phyloP scores from a whole-genome alignment of 2,329 filamentous ascomycete genomes.

The Leptographium lundbergii region DNA sequence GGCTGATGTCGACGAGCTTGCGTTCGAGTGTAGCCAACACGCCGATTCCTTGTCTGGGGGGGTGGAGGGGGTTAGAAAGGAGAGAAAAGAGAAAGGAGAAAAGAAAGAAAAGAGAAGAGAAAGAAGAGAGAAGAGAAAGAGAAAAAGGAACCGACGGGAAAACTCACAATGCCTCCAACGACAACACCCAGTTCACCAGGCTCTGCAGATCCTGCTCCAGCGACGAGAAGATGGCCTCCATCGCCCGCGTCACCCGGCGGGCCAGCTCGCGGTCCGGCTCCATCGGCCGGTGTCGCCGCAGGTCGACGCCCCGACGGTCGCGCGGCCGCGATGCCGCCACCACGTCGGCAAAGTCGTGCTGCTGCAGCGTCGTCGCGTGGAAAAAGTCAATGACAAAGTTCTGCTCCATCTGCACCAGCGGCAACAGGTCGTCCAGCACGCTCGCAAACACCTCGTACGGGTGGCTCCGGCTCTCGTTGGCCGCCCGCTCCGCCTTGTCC shows the following conservation, averaged over 20 bases:
- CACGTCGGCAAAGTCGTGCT: constrained; percentile 70
- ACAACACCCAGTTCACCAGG: constrained; percentile 73
- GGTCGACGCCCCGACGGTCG: constrained; percentile 56
- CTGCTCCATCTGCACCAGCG: constrained; percentile 81
- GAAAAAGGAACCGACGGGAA: no score
- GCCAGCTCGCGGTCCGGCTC: constrained; percentile 82
- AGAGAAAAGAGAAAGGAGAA: no score
- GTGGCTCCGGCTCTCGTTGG: constrained; percentile 51
- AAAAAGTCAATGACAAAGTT: constrained; percentile 98
- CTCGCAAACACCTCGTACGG: constrained; percentile 73
- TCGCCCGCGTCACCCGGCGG: constrained; percentile 70
- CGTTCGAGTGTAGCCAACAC: constrained; percentile 71
- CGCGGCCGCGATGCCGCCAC: constrained; percentile 54
- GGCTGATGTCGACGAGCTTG: constrained; percentile 65
- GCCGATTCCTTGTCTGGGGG: constrained; percentile 61
- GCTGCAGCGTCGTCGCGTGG: constrained; percentile 77
- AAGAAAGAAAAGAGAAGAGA: no score
- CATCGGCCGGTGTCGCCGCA: constrained; percentile 63
- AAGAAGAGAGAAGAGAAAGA: no score
- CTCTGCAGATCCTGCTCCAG: constrained; percentile 66
- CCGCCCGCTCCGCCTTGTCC: constrained; percentile 15
- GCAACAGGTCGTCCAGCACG: constrained; percentile 69
- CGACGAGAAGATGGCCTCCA: constrained; percentile 81
- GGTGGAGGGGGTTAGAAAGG: no score
- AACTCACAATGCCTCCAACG: constrained; percentile 55